Evolutionary conservation across 2,329 filamentous ascomycete species (phyloP).

Genomic region (Fusarium mundagurra): DNA sequence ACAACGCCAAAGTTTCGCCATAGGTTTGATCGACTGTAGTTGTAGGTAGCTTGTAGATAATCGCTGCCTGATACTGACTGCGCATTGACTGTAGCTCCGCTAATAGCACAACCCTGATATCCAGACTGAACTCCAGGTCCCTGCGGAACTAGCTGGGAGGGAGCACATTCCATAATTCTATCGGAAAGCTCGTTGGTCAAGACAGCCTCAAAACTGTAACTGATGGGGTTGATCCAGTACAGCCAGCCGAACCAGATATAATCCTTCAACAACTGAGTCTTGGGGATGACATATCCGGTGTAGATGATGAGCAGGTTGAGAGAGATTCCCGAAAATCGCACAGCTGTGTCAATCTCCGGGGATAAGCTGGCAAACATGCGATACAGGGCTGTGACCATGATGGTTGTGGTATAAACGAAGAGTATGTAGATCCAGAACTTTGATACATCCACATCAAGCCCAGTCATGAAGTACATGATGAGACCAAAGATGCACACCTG

Average conservation of each 20-base stretch:
- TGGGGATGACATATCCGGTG: slow-evolving; percentile 70
- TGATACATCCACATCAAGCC: slow-evolving; percentile 70
- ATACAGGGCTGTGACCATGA: slow-evolving; percentile 62
- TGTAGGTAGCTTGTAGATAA: slow-evolving; percentile 62
- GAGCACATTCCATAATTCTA: slow-evolving; percentile 60
- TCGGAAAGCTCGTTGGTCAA: slow-evolving; percentile 64
- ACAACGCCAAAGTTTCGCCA: slow-evolving; percentile 40
- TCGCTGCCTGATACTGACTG: slow-evolving; percentile 59
- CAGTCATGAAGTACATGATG: slow-evolving; percentile 80
- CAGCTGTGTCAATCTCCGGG: slow-evolving; percentile 69
- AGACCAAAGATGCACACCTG: slow-evolving; percentile 75
- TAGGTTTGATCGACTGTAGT: slow-evolving; percentile 48
- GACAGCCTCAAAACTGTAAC: slow-evolving; percentile 72
- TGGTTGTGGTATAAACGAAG: slow-evolving; percentile 65
- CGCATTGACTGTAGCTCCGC: slow-evolving; percentile 55
- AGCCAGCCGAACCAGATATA: slow-evolving; percentile 80
- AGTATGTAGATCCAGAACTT: slow-evolving; percentile 74
- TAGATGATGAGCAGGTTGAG: slow-evolving; percentile 72
- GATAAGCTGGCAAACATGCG: slow-evolving; percentile 67
- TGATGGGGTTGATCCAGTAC: slow-evolving; percentile 70
- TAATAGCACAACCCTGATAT: slow-evolving; percentile 65
- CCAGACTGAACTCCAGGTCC: slow-evolving; percentile 52
- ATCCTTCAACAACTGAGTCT: slow-evolving; percentile 60
- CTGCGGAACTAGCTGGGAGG: slow-evolving; percentile 57
- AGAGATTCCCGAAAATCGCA: slow-evolving; percentile 63